These are phyloP conservation scores for Chloromonas sp. DNA, from an alignment of 163 green algal genomes.

Conservation along the genomic window DNA sequence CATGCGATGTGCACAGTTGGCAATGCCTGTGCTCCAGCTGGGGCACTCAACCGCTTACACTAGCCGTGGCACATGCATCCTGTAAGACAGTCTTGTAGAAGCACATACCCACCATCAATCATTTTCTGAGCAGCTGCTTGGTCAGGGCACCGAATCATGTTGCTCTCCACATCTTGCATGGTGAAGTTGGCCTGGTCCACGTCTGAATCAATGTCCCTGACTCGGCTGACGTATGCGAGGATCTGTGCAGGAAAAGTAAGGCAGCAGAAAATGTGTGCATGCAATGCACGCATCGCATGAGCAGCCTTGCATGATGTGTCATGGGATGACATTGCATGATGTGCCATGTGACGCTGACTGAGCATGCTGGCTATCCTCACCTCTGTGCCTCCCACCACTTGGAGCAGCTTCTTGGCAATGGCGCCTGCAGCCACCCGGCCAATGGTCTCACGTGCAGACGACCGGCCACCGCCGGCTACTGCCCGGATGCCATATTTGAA, in stretches of 20 bases:
- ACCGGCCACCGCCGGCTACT: conserved; percentile 88
- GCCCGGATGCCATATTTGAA: conserved; percentile 98
- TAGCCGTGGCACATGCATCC: too few species aligned
- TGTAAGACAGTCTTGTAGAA: too few species aligned
- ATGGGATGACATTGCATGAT: too few species aligned
- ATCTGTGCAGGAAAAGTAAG: conserved; percentile 48
- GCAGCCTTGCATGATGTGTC: too few species aligned
- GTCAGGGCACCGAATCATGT: conserved; percentile 96
- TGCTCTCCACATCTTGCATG: conserved; percentile 88
- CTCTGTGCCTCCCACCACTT: conserved; percentile 63
- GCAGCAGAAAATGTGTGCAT: too few species aligned
- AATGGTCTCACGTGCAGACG: conserved; percentile 94
- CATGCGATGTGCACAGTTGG: too few species aligned
- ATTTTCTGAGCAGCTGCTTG: conserved; percentile 78
- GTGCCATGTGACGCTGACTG: too few species aligned
- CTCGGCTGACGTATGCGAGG: conserved; percentile 86
- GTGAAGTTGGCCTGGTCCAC: conserved; percentile 83
- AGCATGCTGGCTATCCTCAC: conserved; percentile 25
- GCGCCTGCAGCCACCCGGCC: conserved; percentile 92
- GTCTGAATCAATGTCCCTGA: conserved; percentile 74
- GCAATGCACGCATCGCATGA: too few species aligned
- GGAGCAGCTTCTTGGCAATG: conserved; percentile 97
- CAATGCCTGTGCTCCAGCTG: too few species aligned
- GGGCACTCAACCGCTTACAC: too few species aligned
- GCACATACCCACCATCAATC: conserved; percentile 65